These are phyloP conservation scores for Candida fluviatilis DNA, from an alignment of 805 yeast genomes.

Conservation along the genomic window DNA sequence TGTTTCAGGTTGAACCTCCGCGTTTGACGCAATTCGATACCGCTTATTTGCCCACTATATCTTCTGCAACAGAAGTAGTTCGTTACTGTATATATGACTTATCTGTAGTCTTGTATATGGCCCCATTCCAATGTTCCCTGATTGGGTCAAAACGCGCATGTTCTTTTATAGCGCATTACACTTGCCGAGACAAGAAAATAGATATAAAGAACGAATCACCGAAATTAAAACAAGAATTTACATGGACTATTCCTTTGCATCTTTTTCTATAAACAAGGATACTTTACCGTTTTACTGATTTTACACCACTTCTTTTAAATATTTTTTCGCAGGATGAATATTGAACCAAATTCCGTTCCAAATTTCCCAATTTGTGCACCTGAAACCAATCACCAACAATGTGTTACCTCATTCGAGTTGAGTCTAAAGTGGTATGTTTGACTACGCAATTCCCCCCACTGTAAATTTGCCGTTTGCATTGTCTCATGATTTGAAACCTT, in stretches of 20 bases:
- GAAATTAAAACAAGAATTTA: too few species aligned
- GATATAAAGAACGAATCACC: neutral
- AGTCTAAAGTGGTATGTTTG: constrained; percentile 25
- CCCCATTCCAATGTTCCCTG: too few species aligned
- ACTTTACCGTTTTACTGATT: too few species aligned
- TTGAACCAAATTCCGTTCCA: neutral
- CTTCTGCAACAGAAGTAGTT: too few species aligned
- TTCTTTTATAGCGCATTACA: neutral
- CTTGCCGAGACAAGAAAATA: neutral
- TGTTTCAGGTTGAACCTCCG: too few species aligned
- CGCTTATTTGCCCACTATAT: too few species aligned
- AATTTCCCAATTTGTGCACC: constrained; percentile 1
- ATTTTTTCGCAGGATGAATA: neutral
- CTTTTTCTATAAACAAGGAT: too few species aligned
- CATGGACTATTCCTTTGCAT: too few species aligned
- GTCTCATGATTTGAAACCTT: neutral
- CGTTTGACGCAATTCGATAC: too few species aligned
- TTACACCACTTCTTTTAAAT: neutral
- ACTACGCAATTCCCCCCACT: constrained; percentile 20
- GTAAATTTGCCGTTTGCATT: neutral
- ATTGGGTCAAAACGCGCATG: neutral
- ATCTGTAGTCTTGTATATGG: too few species aligned
- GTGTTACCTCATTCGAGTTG: constrained; percentile 6
- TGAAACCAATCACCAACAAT: neutral
- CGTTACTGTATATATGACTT: too few species aligned